These are phyloP conservation scores for Penicillium verrucosum DNA, from an alignment of 2,329 filamentous ascomycete species.

Conservation along the genomic window DNA sequence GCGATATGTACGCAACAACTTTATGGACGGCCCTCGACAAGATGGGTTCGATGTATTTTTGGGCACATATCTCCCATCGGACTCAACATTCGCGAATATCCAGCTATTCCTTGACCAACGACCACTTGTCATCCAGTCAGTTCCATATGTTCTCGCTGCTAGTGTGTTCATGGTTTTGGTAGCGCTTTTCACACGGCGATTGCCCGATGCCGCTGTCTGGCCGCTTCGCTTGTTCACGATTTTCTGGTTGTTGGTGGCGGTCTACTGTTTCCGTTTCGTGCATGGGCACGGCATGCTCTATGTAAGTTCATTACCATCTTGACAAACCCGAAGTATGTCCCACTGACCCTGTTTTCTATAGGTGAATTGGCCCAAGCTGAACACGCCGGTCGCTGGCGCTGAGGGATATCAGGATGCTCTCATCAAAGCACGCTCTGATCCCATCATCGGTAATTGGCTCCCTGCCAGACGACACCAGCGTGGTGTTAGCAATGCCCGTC, in stretches of 20 bases:
- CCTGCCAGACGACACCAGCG: constrained; percentile 65
- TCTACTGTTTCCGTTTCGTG: constrained; percentile 74
- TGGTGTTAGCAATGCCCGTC: constrained; percentile 75
- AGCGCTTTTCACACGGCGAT: constrained; percentile 66
- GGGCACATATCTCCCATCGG: constrained; percentile 74
- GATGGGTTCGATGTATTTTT: constrained; percentile 95
- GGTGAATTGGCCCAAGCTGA: constrained; percentile 98
- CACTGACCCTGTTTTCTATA: constrained; percentile 36
- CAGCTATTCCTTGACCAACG: constrained; percentile 79
- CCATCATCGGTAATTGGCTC: constrained; percentile 73
- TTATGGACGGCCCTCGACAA: constrained; percentile 86
- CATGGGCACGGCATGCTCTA: constrained; percentile 85
- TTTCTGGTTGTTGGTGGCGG: constrained; percentile 68
- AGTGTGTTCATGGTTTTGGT: constrained; percentile 80
- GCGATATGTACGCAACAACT: constrained; percentile 91
- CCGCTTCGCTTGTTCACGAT: constrained; percentile 78
- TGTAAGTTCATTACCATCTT: constrained; percentile 57
- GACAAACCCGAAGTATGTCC: not conserved
- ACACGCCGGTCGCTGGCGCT: constrained; percentile 77
- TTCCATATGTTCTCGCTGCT: constrained; percentile 85
- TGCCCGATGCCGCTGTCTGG: constrained; percentile 72
- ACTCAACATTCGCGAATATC: constrained; percentile 66
- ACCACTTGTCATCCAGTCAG: constrained; percentile 83
- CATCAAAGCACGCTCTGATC: constrained; percentile 75
- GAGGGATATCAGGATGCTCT: constrained; percentile 90